Conservation (phyloP, 371 early-diverging fungal genomes). For the Mucor velutinosus region DNA sequence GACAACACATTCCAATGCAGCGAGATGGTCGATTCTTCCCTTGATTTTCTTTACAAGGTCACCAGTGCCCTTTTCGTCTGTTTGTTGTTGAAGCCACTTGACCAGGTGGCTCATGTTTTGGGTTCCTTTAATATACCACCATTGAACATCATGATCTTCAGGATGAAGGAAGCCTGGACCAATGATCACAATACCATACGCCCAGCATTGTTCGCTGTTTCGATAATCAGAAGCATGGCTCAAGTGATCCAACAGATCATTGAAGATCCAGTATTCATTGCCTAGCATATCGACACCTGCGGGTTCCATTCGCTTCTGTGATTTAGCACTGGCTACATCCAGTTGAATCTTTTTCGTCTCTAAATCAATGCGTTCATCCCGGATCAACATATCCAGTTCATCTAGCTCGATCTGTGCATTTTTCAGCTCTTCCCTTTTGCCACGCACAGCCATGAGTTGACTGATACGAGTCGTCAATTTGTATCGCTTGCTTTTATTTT, state of each 20-base stretch:
- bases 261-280: conserved; percentile 48
- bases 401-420: conserved; percentile 18
- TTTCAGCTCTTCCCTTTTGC: conserved; percentile 13
- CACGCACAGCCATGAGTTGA: conserved; percentile 16
- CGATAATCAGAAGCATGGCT: conserved; percentile 14
- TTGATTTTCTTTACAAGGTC: conserved; percentile 6
- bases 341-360: conserved; percentile 20
- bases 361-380: conserved; percentile 21
- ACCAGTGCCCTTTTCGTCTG: background rate
- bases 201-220: conserved; percentile 41
- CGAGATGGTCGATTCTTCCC: conserved; percentile 20
- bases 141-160: conserved; percentile 8
- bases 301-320: conserved; percentile 23
- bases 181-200: conserved; percentile 37
- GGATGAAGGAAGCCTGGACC: conserved; percentile 32
- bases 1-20: conserved; percentile 24
- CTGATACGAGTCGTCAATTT: conserved; percentile 15
- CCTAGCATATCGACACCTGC: conserved; percentile 28
- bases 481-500: conserved; percentile 14
- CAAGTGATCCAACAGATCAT: conserved; percentile 32
- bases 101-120: conserved; percentile 18
- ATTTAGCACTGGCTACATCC: conserved; percentile 6
- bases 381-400: conserved; percentile 21
- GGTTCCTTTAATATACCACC: conserved; percentile 40
- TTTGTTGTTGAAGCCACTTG: conserved; percentile 20